These are phyloP conservation scores for Incumbomyces lentus DNA, from an alignment of 2,329 filamentous ascomycete genomes.

Conservation along the genomic window DNA sequence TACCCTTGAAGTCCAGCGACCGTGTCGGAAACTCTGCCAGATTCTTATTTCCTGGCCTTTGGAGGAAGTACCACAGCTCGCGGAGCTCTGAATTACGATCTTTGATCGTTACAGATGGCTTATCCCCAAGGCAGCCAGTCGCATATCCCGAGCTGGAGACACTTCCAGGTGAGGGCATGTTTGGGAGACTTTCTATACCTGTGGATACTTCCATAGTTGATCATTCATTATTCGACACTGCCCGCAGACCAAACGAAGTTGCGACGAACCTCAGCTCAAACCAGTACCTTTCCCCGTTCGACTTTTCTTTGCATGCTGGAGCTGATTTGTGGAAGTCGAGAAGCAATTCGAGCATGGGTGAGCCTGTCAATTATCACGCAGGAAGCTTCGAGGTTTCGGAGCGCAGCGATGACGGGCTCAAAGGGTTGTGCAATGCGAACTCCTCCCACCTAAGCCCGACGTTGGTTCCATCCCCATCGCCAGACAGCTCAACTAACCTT, in stretches of 20 bases:
- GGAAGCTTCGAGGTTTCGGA: neutral
- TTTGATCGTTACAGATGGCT: conserved; percentile 13
- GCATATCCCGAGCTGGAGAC: conserved; percentile 19
- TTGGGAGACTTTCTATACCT: neutral
- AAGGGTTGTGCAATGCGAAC: neutral
- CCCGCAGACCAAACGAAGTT: neutral
- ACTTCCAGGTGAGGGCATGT: conserved; percentile 9
- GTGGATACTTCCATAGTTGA: neutral
- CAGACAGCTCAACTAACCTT: neutral
- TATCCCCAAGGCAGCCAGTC: conserved; percentile 13
- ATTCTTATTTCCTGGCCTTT: conserved; percentile 11
- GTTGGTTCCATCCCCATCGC: neutral
- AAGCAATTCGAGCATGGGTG: neutral
- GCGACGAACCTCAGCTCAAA: neutral
- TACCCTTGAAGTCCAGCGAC: conserved; percentile 1
- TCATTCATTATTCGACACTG: neutral
- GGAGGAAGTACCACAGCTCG: conserved; percentile 14
- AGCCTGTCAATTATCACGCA: neutral
- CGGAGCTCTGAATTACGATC: conserved; percentile 16
- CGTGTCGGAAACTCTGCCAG: conserved; percentile 4
- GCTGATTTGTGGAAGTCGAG: neutral
- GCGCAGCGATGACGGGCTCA: neutral
- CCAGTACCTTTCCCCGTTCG: neutral
- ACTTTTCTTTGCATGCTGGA: neutral
- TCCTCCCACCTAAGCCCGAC: neutral